Base-by-base conservation (phyloP, 2,329 filamentous ascomycete species). In the Ophiostoma angusticollis region DNA sequence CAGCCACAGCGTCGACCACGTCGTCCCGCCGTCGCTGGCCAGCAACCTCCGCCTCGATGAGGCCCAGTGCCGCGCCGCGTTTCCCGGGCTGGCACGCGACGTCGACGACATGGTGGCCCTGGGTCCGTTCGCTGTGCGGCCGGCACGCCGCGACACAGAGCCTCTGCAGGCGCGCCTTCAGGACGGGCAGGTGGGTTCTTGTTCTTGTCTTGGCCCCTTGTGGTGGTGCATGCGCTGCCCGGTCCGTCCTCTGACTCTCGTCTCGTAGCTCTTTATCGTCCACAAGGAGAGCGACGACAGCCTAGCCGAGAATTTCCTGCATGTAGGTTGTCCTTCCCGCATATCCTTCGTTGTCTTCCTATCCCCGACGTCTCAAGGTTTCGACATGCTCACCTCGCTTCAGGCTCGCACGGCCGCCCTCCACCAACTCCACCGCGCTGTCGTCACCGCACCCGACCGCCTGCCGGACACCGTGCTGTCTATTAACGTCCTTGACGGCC, bases 381-480 rank as follows among this genome's bases (percentile, higher is more conserved):
- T n/a, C n/a, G n/a, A n/a, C n/a, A n/a, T n/a, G n/a, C n/a, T n/a
- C n/a, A n/a, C n/a, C n/a, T n/a, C n/a, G n/a, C n/a, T n/a, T n/a
- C 17, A 40, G 37, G 25, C 31, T 5, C 31, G 35, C 12, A 39
- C 25, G 29, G 40, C 44, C 6, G 31, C 36, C 9, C 38, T 45
- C 1, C 41, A 45, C 21, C 44, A 42, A 35, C 18, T 45, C 8
- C 35, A 45, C 32, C 38, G 44, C 3, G 44, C 44, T 9, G 9
- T 45, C 13, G 13, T 40, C 17, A 40, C n/a, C n/a, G n/a, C 65
- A 6, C 67, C 68, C 0, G 52, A 58, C 5, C 57, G 57, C 1
- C 46, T 70, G 3, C 68, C 70, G 5, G 58, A 73, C 50, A 68
- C 67, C 19, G 55, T 68, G 46, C 65, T 76, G 49, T 58, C 66